phyloP scores from a whole-genome alignment of 2,329 filamentous ascomycete species.

The Neocatenulostroma microsporum region DNA sequence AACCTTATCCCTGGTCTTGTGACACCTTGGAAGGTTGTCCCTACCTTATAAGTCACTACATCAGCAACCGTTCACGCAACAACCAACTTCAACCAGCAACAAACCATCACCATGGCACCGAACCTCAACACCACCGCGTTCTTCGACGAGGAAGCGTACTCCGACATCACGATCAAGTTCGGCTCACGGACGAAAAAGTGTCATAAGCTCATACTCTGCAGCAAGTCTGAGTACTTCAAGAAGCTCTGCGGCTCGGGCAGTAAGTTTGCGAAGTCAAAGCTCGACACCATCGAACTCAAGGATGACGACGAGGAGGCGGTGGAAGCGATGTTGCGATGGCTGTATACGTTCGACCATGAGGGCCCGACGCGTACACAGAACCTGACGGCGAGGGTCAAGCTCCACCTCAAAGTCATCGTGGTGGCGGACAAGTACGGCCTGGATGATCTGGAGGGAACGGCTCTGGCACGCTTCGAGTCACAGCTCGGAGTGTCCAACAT shows the following conservation, averaged over 20 bases:
- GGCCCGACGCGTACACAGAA: not conserved
- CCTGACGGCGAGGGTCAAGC: not conserved
- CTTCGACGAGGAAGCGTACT: slow-evolving; percentile 8
- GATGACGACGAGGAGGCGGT: slow-evolving; percentile 6
- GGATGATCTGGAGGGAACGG: not conserved
- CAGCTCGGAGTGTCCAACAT: too few species aligned
- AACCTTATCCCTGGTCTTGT: too few species aligned
- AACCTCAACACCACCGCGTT: not conserved
- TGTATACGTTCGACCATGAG: slow-evolving; percentile 7
- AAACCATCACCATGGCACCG: too few species aligned
- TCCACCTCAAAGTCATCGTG: slow-evolving; percentile 5
- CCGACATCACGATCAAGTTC: slow-evolving; percentile 7
- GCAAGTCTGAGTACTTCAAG: slow-evolving; percentile 4
- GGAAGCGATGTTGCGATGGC: slow-evolving; percentile 7
- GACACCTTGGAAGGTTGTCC: too few species aligned
- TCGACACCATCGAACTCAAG: slow-evolving; percentile 1
- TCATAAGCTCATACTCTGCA: slow-evolving; percentile 7
- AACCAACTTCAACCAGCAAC: too few species aligned
- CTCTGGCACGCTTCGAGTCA: not conserved
- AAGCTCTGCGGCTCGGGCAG: not conserved
- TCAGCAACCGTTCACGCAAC: too few species aligned
- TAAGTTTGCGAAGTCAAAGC: not conserved
- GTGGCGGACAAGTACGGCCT: slow-evolving; percentile 6
- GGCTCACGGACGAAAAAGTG: slow-evolving; percentile 5
- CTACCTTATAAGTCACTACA: too few species aligned